Evolutionary conservation across 208 protist genomes (phyloP).

Genomic region (Trypanosoma melophagium): DNA sequence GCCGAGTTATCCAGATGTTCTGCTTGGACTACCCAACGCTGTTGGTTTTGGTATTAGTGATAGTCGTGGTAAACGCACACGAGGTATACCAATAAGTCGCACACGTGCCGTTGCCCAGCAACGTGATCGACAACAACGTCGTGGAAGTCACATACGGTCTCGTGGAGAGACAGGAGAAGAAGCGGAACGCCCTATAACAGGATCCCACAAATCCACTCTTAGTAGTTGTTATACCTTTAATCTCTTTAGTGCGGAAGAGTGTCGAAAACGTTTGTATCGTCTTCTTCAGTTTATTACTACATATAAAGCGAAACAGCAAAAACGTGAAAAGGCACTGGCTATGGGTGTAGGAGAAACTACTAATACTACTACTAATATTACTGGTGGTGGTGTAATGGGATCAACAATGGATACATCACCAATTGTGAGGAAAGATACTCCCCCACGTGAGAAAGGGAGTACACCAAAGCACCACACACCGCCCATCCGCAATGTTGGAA

Average conservation of each 20-base stretch:
- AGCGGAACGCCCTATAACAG: constrained; percentile 1
- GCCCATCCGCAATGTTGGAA: constrained; percentile 1
- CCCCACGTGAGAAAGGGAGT: neutral
- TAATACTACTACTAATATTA: constrained; percentile 4
- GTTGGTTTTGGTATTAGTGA: neutral
- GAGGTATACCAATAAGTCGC: neutral
- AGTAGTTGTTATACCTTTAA: constrained; percentile 33
- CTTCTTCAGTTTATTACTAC: constrained; percentile 44
- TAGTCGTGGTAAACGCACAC: neutral
- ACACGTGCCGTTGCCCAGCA: neutral
- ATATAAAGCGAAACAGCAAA: constrained; percentile 33
- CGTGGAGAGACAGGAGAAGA: constrained; percentile 4
- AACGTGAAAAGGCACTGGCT: constrained; percentile 9
- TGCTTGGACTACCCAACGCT: neutral
- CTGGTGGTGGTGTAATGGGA: no score
- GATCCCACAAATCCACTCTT: neutral
- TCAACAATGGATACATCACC: neutral
- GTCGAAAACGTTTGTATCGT: constrained; percentile 51
- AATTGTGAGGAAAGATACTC: neutral
- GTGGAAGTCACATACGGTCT: neutral
- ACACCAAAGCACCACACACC: constrained; percentile 1
- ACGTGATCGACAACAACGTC: constrained; percentile 14
- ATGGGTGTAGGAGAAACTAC: neutral
- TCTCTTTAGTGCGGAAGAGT: constrained; percentile 58
- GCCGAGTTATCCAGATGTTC: constrained; percentile 18